These are phyloP conservation scores for Perkinsus marinus DNA, from an alignment of 169 alveolate species.

Conservation along the genomic window DNA sequence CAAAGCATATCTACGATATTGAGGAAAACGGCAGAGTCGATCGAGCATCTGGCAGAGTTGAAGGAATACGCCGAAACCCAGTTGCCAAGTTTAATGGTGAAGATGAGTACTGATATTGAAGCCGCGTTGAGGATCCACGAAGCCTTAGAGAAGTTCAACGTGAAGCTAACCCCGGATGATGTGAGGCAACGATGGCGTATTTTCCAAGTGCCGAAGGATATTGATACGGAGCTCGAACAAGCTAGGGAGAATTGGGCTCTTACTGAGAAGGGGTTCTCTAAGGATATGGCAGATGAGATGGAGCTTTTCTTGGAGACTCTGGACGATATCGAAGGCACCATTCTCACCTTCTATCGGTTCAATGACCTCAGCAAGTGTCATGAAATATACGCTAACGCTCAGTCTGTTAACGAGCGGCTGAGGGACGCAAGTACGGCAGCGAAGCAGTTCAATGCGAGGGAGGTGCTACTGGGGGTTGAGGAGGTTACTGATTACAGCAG, in stretches of 20 bases:
- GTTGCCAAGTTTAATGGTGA: conserved; percentile 53
- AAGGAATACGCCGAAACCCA: conserved; percentile 48
- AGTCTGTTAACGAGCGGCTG: conserved; percentile 55
- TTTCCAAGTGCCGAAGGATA: conserved; percentile 59
- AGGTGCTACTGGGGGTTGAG: conserved; percentile 62
- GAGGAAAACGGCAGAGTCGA: conserved; percentile 52
- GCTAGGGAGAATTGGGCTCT: background rate
- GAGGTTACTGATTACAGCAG: conserved; percentile 69
- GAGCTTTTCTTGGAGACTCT: background rate
- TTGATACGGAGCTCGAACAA: background rate
- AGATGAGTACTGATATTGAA: conserved; percentile 48
- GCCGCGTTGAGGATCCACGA: conserved; percentile 48
- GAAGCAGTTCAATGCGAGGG: conserved; percentile 65
- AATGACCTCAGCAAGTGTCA: conserved; percentile 9
- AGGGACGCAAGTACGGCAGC: conserved; percentile 59
- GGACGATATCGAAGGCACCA: background rate
- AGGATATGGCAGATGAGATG: background rate
- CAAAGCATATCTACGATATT: conserved; percentile 56
- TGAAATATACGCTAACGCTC: conserved; percentile 57
- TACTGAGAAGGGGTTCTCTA: background rate
- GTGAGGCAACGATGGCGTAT: conserved; percentile 56
- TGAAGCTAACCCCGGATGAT: conserved; percentile 46
- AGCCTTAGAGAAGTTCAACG: conserved; percentile 49
- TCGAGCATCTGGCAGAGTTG: conserved; percentile 61
- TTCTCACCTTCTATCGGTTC: background rate